Evolutionary conservation across 1,284 basidiomycete species (phyloP).

Genomic region (Trichosporon sp.): DNA sequence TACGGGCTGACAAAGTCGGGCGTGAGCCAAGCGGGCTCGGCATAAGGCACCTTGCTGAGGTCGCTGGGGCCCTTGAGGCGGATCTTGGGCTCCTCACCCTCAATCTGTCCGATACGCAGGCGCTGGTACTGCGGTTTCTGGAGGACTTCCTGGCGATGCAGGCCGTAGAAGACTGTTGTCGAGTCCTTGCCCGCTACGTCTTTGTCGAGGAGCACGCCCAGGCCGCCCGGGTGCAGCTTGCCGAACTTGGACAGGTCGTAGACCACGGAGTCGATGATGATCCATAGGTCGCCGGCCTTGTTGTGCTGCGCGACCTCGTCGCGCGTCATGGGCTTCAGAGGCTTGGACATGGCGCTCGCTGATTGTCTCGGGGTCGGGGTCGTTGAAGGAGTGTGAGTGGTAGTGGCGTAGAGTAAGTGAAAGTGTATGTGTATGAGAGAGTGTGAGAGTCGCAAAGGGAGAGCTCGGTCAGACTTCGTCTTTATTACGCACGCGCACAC

Average conservation of each 20-base stretch:
- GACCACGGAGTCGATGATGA: conserved; percentile 78
- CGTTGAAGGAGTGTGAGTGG: neutral
- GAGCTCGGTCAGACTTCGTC: neutral
- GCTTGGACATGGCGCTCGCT: neutral
- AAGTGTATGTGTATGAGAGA: neutral
- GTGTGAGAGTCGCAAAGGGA: neutral
- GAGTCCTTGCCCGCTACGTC: conserved; percentile 76
- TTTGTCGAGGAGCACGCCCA: conserved; percentile 70
- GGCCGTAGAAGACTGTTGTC: conserved; percentile 79
- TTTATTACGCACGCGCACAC: neutral
- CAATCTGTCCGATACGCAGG: conserved; percentile 70
- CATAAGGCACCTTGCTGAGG: conserved; percentile 70
- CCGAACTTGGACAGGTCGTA: conserved; percentile 79
- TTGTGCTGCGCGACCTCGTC: conserved; percentile 65
- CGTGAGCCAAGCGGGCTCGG: conserved; percentile 82
- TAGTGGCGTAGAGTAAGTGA: neutral
- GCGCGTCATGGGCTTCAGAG: conserved; percentile 49
- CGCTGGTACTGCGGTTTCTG: conserved; percentile 71
- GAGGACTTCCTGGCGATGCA: conserved; percentile 79
- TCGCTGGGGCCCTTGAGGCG: conserved; percentile 64
- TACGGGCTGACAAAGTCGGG: conserved; percentile 80
- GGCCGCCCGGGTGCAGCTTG: conserved; percentile 78
- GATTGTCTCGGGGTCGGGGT: neutral
- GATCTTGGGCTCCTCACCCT: conserved; percentile 65
- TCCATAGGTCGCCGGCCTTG: conserved; percentile 74